Conservation (phyloP, 2,329 filamentous ascomycete genomes). For the Scolecobasidium constrictum region DNA sequence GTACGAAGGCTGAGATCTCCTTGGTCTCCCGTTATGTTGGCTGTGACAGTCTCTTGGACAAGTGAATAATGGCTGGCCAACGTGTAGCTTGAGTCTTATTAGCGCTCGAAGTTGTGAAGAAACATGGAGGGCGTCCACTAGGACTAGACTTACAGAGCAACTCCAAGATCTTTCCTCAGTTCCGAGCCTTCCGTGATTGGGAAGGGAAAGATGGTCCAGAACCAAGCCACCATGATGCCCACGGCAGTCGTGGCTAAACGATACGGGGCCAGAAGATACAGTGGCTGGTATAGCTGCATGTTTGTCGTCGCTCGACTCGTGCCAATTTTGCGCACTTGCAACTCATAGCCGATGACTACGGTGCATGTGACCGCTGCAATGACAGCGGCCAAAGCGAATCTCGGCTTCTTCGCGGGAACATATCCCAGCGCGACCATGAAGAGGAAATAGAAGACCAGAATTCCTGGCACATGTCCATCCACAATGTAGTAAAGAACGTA, state of each 20-base stretch:
- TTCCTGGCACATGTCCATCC: slow-evolving; percentile 47
- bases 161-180: slow-evolving; percentile 56
- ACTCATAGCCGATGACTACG: slow-evolving; percentile 49
- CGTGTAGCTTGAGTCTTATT: slow-evolving; percentile 43
- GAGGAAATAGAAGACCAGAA: slow-evolving; percentile 59
- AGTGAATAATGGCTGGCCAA: slow-evolving; percentile 65
- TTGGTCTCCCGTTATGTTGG: slow-evolving; percentile 48
- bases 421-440: slow-evolving; percentile 55
- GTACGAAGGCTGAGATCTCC: slow-evolving; percentile 41
- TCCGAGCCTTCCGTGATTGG: slow-evolving; percentile 62
- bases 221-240: slow-evolving; percentile 58
- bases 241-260: slow-evolving; percentile 56
- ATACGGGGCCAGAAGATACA: slow-evolving; percentile 60
- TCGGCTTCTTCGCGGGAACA: slow-evolving; percentile 55
- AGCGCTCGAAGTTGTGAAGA: too few relatives aligned
- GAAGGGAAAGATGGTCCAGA: slow-evolving; percentile 70
- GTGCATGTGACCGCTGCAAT: slow-evolving; percentile 30
- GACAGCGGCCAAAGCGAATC: slow-evolving; percentile 49
- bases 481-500: slow-evolving; percentile 62
- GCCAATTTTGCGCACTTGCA: slow-evolving; percentile 59
- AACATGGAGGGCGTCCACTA: too few relatives aligned
- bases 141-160: slow-evolving; percentile 51
- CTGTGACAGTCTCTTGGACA: slow-evolving; percentile 55
- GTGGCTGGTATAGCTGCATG: slow-evolving; percentile 59
- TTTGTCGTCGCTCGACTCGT: slow-evolving; percentile 40